Evolutionary conservation across 208 protist species (phyloP), one percentile per base, ranked within the genome.

Genomic region (Phytomonas francai): DNA sequence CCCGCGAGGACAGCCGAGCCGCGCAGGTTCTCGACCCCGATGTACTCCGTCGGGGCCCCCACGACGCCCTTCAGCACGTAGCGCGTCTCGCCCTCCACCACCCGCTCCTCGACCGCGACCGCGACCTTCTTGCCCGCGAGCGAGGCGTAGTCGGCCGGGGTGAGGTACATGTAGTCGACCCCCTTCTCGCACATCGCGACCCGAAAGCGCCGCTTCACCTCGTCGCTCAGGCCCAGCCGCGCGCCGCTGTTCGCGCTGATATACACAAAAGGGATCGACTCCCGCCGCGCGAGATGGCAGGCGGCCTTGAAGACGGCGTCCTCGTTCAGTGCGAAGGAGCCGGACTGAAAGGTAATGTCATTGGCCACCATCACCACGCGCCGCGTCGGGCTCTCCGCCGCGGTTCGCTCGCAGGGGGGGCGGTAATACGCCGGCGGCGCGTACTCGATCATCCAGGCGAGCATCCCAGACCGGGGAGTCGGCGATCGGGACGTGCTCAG

Each of bases 21-120:
- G 60, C 89, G 84, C 19, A 99, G 83, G 81, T 99, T 99, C 79
- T 99, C 97, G 32, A 99, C 98, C 71, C 98, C 98, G 28, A 99
- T 73, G 70, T 97, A 98, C 75, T 99, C 92, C 49, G 86, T 68
- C 27, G 77, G 73, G 0, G 68, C 75, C 25, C 97, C 98, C 69
- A 99, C 88, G 63, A 99, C 90, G 71, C 92, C 96, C 28, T 71
- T 81, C 51, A 99, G 85, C 5, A 86, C 74, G 79, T 92, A 98
- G 33, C 84, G 81, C 67, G 71, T 79, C 71, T 92, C 83, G 57
- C 76, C 93, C 0, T 75, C 72, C 58, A 93, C 78, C 28, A 62
- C 69, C 3, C 76, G 63, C 33, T 67, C 59, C 36, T 83, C 78
- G 39, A 71, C 73, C 16, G 71, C 76, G 56, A 92, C 71, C 31